Percentiles rank a stretch among this genome's conserved stretches.
phyloP scores from a whole-genome alignment of 192 early-diverging fungal species.

The Podila minutissima region DNA sequence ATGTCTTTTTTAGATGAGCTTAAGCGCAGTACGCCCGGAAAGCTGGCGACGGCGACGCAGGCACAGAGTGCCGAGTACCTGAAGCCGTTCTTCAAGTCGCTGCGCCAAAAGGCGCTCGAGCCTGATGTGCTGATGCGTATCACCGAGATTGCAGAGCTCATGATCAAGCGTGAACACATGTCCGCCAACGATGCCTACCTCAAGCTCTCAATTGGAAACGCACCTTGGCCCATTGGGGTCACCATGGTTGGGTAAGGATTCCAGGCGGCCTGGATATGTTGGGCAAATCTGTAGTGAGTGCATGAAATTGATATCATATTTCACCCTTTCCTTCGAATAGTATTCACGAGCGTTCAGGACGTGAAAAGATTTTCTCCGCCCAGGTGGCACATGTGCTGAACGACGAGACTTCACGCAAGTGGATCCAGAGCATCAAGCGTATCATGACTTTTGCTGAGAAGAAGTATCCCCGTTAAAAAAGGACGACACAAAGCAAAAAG shows the following conservation, averaged over 20 bases:
- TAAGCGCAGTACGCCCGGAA: constrained; percentile 82
- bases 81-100: constrained; percentile 88
- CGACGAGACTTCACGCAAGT: constrained; percentile 96
- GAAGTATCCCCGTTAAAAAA: constrained; percentile 76
- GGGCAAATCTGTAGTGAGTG: not conserved
- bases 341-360: constrained; percentile 97
- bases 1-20: constrained; percentile 61
- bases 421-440: constrained; percentile 98
- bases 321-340: constrained; percentile 52
- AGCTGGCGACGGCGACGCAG: constrained; percentile 82
- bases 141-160: constrained; percentile 87
- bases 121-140: constrained; percentile 91
- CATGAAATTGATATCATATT: not conserved
- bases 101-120: constrained; percentile 79
- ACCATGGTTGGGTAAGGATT: constrained; percentile 87
- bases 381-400: constrained; percentile 98
- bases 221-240: constrained; percentile 98
- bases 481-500: not conserved
- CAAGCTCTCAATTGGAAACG: constrained; percentile 95
- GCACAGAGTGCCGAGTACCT: constrained; percentile 89
- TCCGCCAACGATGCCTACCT: constrained; percentile 94
- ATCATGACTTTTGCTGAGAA: constrained; percentile 96
- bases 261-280: not conserved
- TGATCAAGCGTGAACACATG: constrained; percentile 90
- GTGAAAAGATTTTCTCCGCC: constrained; percentile 94